Percentiles rank a stretch among this genome's conserved stretches.
These are phyloP conservation scores for Mortierella sp. DNA, from an alignment of 371 early-diverging fungal genomes.

Conservation along the genomic window DNA sequence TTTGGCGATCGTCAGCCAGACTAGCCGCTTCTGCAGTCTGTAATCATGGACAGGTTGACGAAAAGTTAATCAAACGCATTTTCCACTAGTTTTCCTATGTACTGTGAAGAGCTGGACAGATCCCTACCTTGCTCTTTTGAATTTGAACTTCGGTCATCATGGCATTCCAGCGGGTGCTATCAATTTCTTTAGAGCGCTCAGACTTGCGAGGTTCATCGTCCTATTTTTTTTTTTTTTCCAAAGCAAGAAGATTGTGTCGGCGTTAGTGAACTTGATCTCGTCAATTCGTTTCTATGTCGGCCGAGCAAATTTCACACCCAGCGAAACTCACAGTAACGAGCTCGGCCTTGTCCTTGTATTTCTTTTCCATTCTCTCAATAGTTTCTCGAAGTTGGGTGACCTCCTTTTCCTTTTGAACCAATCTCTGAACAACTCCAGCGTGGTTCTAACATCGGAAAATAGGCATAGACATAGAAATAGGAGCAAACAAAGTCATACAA, in stretches of 20 bases:
- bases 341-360: conserved; percentile 57
- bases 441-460: conserved; percentile 44
- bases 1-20: conserved; percentile 50
- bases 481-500: not conserved
- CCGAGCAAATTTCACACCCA: not conserved
- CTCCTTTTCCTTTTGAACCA: conserved; percentile 60
- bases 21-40: conserved; percentile 46
- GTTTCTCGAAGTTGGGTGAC: conserved; percentile 54
- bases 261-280: not conserved
- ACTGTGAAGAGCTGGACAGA: not conserved
- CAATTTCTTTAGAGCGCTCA: conserved; percentile 53
- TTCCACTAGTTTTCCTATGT: not conserved
- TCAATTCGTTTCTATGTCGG: too few relatives aligned
- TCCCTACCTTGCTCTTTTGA: conserved; percentile 50
- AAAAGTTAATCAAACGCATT: not conserved
- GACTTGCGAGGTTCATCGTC: conserved; percentile 54
- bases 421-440: conserved; percentile 57
- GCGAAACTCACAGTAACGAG: conserved; percentile 47
- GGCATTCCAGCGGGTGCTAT: conserved; percentile 53
- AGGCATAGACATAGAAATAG: not conserved
- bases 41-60: not conserved
- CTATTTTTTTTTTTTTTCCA: conserved; percentile 14
- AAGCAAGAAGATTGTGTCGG: not conserved
- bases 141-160: conserved; percentile 51
- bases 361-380: conserved; percentile 55